phyloP scores from a whole-genome alignment of 768 basidiomycete species.

The Gloeopeniophorella convolvens region DNA sequence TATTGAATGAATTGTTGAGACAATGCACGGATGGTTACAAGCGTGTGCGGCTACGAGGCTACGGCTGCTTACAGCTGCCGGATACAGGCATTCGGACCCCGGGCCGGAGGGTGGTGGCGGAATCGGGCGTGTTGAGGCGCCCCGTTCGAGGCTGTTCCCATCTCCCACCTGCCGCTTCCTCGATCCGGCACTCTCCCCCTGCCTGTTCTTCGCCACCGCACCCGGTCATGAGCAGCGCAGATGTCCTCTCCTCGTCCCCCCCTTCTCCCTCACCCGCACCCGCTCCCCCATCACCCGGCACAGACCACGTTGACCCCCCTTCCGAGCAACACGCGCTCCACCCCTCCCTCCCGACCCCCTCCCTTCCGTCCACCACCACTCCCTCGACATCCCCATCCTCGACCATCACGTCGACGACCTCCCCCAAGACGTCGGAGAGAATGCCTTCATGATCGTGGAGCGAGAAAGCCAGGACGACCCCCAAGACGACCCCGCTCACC shows the following conservation, averaged over 20 bases:
- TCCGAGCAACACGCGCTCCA: constrained; percentile 14
- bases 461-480: constrained; percentile 15
- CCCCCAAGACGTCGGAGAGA: constrained; percentile 13
- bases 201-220: constrained; percentile 10
- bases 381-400: not conserved
- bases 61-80: no score
- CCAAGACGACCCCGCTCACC: constrained; percentile 10
- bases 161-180: constrained; percentile 6
- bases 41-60: no score
- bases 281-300: constrained; percentile 24
- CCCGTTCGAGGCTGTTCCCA: no score
- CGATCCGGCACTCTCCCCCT: constrained; percentile 1
- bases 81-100: no score
- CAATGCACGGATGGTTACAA: no score
- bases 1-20: no score
- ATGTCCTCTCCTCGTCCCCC: constrained; percentile 29
- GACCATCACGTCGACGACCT: constrained; percentile 10
- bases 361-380: constrained; percentile 5
- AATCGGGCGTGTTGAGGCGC: no score
- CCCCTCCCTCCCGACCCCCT: constrained; percentile 25
- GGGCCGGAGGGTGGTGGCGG: no score
- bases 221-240: constrained; percentile 39
- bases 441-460: constrained; percentile 19
- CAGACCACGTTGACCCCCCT: constrained; percentile 28
- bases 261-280: constrained; percentile 29